Conservation (phyloP, 352 stramenopile genomes). For the Pythium aristosporum region DNA sequence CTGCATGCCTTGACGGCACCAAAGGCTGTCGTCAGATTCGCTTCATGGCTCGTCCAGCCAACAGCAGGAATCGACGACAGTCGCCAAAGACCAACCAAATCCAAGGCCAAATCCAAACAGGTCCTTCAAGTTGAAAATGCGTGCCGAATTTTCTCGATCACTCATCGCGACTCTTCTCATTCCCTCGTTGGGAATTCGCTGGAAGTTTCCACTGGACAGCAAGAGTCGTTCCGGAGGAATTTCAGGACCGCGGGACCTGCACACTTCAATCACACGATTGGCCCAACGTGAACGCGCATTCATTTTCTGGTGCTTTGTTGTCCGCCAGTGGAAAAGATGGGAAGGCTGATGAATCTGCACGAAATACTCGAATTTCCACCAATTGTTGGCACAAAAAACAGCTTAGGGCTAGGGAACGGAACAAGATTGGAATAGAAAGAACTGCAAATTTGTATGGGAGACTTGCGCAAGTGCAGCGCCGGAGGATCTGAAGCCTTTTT, state of each 20-base stretch:
- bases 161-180: background rate
- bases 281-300: constrained; percentile 20
- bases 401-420: constrained; percentile 7
- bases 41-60: constrained; percentile 10
- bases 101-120: background rate
- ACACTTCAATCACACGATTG: constrained; percentile 17
- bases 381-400: too few species aligned
- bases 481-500: background rate
- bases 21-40: constrained; percentile 14
- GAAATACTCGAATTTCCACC: constrained; percentile 21
- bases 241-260: constrained; percentile 12
- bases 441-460: constrained; percentile 16
- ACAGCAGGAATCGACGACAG: background rate
- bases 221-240: background rate
- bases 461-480: background rate
- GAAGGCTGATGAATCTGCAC: constrained; percentile 17
- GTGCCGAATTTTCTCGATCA: constrained; percentile 8
- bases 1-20: background rate
- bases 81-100: background rate
- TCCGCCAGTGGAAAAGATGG: constrained; percentile 18
- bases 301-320: constrained; percentile 19
- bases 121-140: constrained; percentile 19
- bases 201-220: constrained; percentile 13
- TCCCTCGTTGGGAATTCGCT: constrained; percentile 5
- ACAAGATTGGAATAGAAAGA: background rate